A percentile compares a stretch with the other conserved stretches of the same genome.
Evolutionary conservation across 331 rosid species (phyloP).

Genomic region (Pyrus hybrid): DNA sequence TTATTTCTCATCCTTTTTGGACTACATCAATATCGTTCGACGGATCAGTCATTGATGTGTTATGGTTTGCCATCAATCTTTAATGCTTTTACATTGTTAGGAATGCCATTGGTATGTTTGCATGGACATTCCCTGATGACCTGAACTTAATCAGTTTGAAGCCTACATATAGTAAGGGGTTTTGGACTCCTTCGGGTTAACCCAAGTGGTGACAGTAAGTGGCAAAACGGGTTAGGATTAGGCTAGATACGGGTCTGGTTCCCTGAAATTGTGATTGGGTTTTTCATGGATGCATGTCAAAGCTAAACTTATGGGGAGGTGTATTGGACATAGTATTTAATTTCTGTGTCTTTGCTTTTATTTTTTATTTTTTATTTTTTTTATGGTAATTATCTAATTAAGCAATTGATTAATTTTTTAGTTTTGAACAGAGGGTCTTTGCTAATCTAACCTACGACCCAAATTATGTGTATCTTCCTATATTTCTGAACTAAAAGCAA

Average conservation of each 20-base stretch:
- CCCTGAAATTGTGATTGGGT: not conserved
- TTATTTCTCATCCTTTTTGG: not conserved
- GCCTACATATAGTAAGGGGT: not conserved
- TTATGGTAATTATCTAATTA: not conserved
- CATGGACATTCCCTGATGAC: not conserved
- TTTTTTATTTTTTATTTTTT: too few species aligned
- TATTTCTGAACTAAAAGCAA: too few species aligned
- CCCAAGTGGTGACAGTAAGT: not conserved
- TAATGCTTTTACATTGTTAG: not conserved
- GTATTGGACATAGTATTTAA: not conserved
- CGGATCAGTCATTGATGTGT: not conserved
- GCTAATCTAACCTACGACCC: too few species aligned
- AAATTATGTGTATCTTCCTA: too few species aligned
- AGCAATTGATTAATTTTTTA: not conserved
- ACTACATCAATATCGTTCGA: not conserved
- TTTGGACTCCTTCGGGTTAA: too few species aligned
- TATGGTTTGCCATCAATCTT: not conserved
- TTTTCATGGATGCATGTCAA: not conserved
- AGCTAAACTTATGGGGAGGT: not conserved
- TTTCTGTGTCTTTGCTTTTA: not conserved
- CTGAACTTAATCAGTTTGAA: not conserved
- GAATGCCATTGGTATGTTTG: not conserved
- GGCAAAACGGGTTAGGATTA: not conserved
- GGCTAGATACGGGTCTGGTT: not conserved
- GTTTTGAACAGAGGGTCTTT: too few species aligned